Conservation (phyloP, 2,329 filamentous ascomycete genomes). For the Aspergillus sp. region DNA sequence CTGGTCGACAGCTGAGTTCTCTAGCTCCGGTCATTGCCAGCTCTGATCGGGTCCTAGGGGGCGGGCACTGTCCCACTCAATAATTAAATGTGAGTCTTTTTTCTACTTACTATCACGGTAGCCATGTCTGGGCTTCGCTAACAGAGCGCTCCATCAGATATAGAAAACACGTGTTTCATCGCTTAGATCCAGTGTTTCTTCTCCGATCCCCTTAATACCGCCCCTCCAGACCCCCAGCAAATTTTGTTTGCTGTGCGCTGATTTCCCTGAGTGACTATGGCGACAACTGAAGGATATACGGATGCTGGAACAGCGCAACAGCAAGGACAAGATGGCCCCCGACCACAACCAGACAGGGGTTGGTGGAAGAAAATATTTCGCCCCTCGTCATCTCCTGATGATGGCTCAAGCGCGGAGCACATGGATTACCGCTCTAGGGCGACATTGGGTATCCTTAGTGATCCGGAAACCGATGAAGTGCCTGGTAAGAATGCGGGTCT, state of each 20-base stretch:
- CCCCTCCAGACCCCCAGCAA: background rate
- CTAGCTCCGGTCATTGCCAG: background rate
- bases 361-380: constrained; percentile 24
- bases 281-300: constrained; percentile 2
- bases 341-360: background rate
- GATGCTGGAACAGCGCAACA: background rate
- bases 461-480: constrained; percentile 78
- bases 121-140: background rate
- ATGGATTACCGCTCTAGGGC: constrained; percentile 45
- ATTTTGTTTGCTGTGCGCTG: background rate
- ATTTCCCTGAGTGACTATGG: background rate
- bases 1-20: constrained; percentile 1
- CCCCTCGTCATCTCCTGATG: constrained; percentile 1
- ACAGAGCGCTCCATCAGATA: background rate
- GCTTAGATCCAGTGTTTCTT: background rate
- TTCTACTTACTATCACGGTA: background rate
- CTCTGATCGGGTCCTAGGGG: background rate
- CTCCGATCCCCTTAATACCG: background rate
- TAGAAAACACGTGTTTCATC: constrained; percentile 1
- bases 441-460: constrained; percentile 79
- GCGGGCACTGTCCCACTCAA: background rate
- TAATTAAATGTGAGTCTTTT: constrained; percentile 6
- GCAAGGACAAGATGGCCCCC: background rate
- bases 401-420: constrained; percentile 15
- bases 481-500: constrained; percentile 60